A percentile compares a stretch with the other conserved stretches of the same genome.
Conservation (phyloP, 2,329 filamentous ascomycete genomes). For the Monosporascus sp. region DNA sequence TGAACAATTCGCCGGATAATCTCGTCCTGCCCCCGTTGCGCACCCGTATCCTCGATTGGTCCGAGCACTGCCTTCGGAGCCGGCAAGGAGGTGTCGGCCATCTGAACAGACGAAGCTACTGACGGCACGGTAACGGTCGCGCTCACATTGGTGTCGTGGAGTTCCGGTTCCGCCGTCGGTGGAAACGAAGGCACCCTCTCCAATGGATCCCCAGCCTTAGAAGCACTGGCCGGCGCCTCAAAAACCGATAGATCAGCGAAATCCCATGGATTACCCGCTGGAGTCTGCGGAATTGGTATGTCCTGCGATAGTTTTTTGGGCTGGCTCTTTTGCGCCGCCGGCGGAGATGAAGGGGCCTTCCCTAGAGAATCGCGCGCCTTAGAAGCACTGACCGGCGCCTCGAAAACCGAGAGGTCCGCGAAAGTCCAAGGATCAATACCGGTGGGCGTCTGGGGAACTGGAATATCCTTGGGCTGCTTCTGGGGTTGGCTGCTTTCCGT, state of each 20-base stretch:
- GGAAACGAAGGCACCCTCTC: no score
- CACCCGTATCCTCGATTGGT: slow-evolving; percentile 7
- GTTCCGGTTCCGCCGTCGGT: not conserved
- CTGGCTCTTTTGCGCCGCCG: not conserved
- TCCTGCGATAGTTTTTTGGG: not conserved
- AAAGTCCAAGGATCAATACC: slow-evolving; percentile 13
- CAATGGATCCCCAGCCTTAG: not conserved
- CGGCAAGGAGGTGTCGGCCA: not conserved
- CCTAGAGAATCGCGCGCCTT: not conserved
- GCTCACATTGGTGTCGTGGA: not conserved
- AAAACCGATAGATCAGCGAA: slow-evolving; percentile 8
- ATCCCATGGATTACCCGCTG: slow-evolving; percentile 4
- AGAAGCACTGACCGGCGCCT: not conserved
- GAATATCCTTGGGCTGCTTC: not conserved
- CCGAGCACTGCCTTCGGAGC: slow-evolving; percentile 6
- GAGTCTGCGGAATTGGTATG: not conserved
- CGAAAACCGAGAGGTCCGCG: slow-evolving; percentile 17
- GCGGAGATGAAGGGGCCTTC: no score
- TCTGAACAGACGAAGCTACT: not conserved
- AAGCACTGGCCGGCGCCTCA: slow-evolving; percentile 1
- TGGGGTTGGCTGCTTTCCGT: slow-evolving; percentile 3
- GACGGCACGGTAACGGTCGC: not conserved
- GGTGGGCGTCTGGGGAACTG: slow-evolving; percentile 1
- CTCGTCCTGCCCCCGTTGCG: slow-evolving; percentile 23
- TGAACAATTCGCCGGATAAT: slow-evolving; percentile 30